Base-by-base conservation (phyloP, 768 basidiomycete species). In the Lentinula lateritia region DNA sequence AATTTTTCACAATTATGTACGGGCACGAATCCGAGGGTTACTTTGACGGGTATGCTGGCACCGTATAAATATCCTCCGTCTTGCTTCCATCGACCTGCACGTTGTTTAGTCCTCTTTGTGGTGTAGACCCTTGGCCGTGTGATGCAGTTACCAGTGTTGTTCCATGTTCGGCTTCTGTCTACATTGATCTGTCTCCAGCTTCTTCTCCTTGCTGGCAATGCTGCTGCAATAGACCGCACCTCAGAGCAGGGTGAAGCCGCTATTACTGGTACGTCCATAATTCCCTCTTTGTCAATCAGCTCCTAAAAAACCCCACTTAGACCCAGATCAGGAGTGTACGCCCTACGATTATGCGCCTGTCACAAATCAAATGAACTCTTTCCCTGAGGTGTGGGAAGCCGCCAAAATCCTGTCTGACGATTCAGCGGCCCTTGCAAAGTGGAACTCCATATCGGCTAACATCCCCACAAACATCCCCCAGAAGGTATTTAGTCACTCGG, bases 261-360 rank as follows among this genome's bases (percentile, higher is more conserved):
- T 0, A 60, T 60, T 13, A 7, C 18, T 28, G 59, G 59, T 60
- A 35, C 3, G 36, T 12, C 10, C 55, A 12, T 12, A 2, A 7
- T 16, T 16, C 3, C 9, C 16, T 35, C 0, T 16, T 41, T 54
- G 10, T 8, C 15, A 34, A 18, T 20, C 9, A 16, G 18, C 6
- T 13, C 16, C n/a, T 56, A 13, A 35, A 18, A 9, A 35, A 41
- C 38, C 13, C n/a, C 20, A 39, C 9, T 38, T 38, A 60, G 59
- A 60, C 52, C 59, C 59, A 5, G n/a, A 15, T 6, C 59, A 52
- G 48, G 59, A 60, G 28, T 60, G 59, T 39, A n/a, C 59, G 41
- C 59, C 59, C 3, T 60, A 60, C 50, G 18, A 38, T 32, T 60
- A 60, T 32, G 35, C 59, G 9, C 36, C 59, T 41, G 59, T 60